phyloP scores from a whole-genome alignment of 108 stramenopile genomes.

The Nannochloropsis granulata region DNA sequence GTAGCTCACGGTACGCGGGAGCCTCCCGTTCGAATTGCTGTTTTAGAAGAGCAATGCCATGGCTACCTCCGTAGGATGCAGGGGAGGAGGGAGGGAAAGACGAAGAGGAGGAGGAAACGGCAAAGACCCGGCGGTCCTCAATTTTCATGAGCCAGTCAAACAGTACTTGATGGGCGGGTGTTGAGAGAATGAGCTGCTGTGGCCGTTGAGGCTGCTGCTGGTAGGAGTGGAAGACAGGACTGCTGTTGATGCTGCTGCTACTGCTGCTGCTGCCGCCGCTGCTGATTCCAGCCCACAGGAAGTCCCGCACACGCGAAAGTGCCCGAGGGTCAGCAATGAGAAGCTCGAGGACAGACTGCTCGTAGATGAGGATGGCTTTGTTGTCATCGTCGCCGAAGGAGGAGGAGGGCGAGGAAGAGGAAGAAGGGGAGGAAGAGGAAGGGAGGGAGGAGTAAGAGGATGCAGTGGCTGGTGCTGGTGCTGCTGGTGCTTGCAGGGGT shows the following conservation, averaged over 20 bases:
- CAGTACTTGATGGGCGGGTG: background rate
- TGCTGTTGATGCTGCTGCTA: background rate
- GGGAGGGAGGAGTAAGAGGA: background rate
- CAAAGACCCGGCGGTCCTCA: background rate
- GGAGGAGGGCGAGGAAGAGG: background rate
- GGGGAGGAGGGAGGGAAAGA: background rate
- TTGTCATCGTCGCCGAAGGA: background rate
- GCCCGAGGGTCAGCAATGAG: background rate
- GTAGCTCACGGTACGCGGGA: background rate
- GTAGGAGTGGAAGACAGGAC: background rate
- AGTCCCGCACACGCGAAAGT: background rate
- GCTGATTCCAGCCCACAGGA: background rate
- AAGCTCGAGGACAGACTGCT: background rate
- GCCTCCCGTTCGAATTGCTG: background rate
- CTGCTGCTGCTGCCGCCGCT: background rate
- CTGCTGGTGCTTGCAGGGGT: too few species aligned
- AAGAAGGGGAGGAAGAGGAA: background rate
- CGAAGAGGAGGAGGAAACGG: background rate
- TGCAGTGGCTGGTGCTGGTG: too few species aligned
- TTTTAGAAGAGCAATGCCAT: background rate
- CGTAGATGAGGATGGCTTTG: background rate
- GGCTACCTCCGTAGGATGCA: background rate
- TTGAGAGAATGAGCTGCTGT: background rate
- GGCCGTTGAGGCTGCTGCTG: background rate
- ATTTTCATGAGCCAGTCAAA: background rate